Conservation (phyloP, 495 filamentous ascomycete species). For the Aspergillus steynii region DNA sequence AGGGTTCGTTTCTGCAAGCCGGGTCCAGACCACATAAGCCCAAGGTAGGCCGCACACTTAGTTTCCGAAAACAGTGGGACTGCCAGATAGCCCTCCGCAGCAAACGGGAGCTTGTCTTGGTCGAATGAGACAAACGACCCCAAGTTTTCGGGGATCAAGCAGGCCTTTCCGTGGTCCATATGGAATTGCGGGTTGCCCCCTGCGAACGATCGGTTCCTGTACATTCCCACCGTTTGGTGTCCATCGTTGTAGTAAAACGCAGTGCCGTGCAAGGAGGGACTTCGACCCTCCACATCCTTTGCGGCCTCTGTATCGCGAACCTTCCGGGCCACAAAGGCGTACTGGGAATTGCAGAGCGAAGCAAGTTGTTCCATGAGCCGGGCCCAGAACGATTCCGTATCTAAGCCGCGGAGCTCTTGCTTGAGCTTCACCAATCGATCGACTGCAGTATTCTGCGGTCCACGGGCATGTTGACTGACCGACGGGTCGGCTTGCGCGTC, state of each 20-base stretch:
- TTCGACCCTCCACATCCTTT: constrained; percentile 37
- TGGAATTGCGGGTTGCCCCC: constrained; percentile 64
- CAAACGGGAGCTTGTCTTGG: constrained; percentile 59
- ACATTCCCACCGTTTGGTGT: constrained; percentile 50
- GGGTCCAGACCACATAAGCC: constrained; percentile 70
- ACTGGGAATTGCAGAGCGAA: constrained; percentile 64
- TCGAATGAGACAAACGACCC: constrained; percentile 59
- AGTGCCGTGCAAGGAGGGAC: constrained; percentile 64
- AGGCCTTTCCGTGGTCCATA: constrained; percentile 75
- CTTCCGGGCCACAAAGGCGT: constrained; percentile 68
- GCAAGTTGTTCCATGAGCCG: constrained; percentile 67
- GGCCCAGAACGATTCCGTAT: constrained; percentile 66
- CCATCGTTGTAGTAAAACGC: constrained; percentile 73
- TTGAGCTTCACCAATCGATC: constrained; percentile 67
- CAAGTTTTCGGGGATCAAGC: constrained; percentile 66
- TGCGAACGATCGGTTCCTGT: constrained; percentile 64
- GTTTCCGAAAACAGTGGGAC: constrained; percentile 70
- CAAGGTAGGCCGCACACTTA: constrained; percentile 73
- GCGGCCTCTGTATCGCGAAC: constrained; percentile 58
- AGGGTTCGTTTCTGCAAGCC: constrained; percentile 57
- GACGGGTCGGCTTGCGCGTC: constrained; percentile 51
- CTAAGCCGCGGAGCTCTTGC: constrained; percentile 51
- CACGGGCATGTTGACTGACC: constrained; percentile 48
- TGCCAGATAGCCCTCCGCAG: constrained; percentile 69
- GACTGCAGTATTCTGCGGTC: constrained; percentile 59